phyloP scores from a whole-genome alignment of 2,329 filamentous ascomycete species.

The Alternaria gaisen region DNA sequence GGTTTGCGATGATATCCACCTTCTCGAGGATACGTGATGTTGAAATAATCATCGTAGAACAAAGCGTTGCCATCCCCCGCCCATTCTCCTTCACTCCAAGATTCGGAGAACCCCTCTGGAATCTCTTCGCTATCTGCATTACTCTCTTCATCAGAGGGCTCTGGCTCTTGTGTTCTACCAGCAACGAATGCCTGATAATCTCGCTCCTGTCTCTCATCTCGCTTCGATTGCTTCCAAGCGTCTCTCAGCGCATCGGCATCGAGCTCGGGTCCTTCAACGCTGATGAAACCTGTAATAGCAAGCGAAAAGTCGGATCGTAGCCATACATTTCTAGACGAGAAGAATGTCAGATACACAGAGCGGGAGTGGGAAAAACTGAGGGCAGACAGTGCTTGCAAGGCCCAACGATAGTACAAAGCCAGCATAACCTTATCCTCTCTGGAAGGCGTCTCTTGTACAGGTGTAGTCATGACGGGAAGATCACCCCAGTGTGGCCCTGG shows the following conservation, averaged over 20 bases:
- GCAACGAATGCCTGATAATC: too few species aligned
- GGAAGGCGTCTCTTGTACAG: background rate
- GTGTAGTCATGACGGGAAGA: conserved; percentile 13
- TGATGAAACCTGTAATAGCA: conserved; percentile 15
- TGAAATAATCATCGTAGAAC: background rate
- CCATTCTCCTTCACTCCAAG: background rate
- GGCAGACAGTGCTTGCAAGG: conserved; percentile 18
- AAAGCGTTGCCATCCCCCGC: background rate
- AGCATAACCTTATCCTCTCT: conserved; percentile 12
- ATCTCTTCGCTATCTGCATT: background rate
- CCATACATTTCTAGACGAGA: conserved; percentile 14
- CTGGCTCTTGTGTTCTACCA: background rate
- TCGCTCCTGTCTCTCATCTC: background rate
- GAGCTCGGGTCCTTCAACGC: background rate
- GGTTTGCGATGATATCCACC: background rate
- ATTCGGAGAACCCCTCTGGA: background rate
- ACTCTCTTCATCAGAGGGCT: background rate
- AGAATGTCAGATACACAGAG: conserved; percentile 10
- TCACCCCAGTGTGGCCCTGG: conserved; percentile 5
- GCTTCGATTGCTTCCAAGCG: background rate
- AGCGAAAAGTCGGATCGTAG: conserved; percentile 17
- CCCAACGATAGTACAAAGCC: conserved; percentile 20
- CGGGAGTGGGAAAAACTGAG: conserved; percentile 10
- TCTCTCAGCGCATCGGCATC: background rate
- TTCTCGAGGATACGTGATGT: background rate